phyloP scores from a whole-genome alignment of 257 asterid species.

The Penstemon eatonii region DNA sequence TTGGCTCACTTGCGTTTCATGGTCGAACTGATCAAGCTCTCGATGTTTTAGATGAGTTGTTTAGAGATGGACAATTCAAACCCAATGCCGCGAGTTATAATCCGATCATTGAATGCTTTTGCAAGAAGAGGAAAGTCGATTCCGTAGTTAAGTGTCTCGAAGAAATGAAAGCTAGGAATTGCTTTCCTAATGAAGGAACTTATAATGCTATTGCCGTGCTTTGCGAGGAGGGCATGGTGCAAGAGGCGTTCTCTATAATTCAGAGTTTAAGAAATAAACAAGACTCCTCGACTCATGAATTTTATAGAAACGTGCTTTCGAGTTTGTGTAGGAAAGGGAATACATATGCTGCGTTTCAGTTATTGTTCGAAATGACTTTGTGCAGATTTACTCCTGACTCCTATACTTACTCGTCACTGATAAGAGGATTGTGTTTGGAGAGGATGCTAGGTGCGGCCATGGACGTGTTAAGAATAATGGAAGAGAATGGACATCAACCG shows the following conservation, averaged over 20 bases:
- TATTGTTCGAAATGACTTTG: slow-evolving; percentile 57
- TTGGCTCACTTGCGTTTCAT: slow-evolving; percentile 64
- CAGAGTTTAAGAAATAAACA: slow-evolving; percentile 57
- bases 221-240: slow-evolving; percentile 67
- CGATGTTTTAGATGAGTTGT: slow-evolving; percentile 66
- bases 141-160: slow-evolving; percentile 58
- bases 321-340: slow-evolving; percentile 75
- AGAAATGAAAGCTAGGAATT: slow-evolving; percentile 52
- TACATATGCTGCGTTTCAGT: slow-evolving; percentile 66
- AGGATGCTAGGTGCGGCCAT: slow-evolving; percentile 69
- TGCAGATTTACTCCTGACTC: slow-evolving; percentile 71
- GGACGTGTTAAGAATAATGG: slow-evolving; percentile 59
- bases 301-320: slow-evolving; percentile 55
- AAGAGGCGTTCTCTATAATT: slow-evolving; percentile 68
- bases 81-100: slow-evolving; percentile 81
- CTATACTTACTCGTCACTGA: slow-evolving; percentile 74
- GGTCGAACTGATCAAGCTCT: slow-evolving; percentile 77
- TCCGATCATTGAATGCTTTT: slow-evolving; percentile 62
- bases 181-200: slow-evolving; percentile 75
- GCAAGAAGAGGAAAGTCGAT: slow-evolving; percentile 62
- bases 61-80: slow-evolving; percentile 47
- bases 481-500: slow-evolving; percentile 54
- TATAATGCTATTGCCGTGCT: slow-evolving; percentile 72
- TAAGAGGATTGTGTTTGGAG: slow-evolving; percentile 79
- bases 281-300: slow-evolving; percentile 49